Evolutionary conservation across 1,284 basidiomycete species (phyloP), one percentile per base, ranked within the genome.

Genomic region (Phenoliferia sp.): DNA sequence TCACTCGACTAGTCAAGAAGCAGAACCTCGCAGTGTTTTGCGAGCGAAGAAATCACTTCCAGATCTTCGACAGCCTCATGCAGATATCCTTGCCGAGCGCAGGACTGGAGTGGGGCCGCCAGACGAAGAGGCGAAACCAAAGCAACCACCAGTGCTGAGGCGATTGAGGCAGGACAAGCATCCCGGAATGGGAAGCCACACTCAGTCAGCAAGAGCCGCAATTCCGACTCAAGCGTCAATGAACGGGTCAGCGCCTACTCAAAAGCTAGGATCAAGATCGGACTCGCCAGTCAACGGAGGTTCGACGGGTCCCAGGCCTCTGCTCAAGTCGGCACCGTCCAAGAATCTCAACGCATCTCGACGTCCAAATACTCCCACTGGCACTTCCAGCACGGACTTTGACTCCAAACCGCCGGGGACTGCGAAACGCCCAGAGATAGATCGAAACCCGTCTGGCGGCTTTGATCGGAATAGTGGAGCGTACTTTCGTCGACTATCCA

Each of bases 401-500:
- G 50, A 36, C 32, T 16, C 34, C 19, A 33, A 50, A 16, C n/a
- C 56, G 16, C 33, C 26, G 12, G 19, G 1, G 78, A 80, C 61
- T 79, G 80, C 63, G 82, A 85, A 71, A 83, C 83, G 71, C 82
- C 81, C 28, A 79, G 79, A 67, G 82, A 81, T 28, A 83, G 82
- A 26, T 76, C 82, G 83, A 9, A 59, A 6, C 7, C 33, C 57
- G 57, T 36, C n/a, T 35, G 57, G 54, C 29, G 59, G 65, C 26
- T 85, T 85, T 31, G 92, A 94, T 77, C 86, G 92, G 35, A 91
- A 94, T 78, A 78, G 77, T 59, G 76, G 77, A 16, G 90, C 90
- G 15, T 99, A 99, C 79, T 99, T 99, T 80, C 88, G 90, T 34
- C 87, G 94, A 26, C 82, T 95, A 22, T 85, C 84, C 26, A 88